phyloP scores from a whole-genome alignment of 2,329 filamentous ascomycete species.

The Claviceps purpurea region DNA sequence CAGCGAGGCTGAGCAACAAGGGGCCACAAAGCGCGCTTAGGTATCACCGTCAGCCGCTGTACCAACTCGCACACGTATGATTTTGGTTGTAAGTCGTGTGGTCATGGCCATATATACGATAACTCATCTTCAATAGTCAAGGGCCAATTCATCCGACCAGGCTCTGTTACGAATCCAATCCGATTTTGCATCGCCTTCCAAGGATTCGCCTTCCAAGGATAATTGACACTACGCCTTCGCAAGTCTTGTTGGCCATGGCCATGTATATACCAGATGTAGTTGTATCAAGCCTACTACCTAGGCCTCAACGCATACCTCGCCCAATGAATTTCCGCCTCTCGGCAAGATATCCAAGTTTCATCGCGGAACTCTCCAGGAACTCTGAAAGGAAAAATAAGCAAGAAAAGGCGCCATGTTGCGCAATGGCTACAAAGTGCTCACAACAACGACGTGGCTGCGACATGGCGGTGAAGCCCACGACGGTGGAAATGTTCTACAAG shows the following conservation, averaged over 20 bases:
- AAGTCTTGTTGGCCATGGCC: background rate
- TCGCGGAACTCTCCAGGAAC: background rate
- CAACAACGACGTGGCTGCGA: background rate
- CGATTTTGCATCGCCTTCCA: background rate
- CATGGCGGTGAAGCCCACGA: background rate
- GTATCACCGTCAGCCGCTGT: too few species aligned
- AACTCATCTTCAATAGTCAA: background rate
- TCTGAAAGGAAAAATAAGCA: background rate
- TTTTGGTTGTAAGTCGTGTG: background rate
- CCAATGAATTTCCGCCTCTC: too few species aligned
- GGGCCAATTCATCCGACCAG: background rate
- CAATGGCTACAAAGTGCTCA: background rate
- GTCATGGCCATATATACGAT: background rate
- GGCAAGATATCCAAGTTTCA: background rate
- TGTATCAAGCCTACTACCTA: too few species aligned
- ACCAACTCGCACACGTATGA: too few species aligned
- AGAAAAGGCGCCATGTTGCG: background rate
- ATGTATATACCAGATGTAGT: background rate
- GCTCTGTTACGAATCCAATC: background rate
- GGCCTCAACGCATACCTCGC: too few species aligned
- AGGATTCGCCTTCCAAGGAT: background rate
- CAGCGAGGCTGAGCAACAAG: too few species aligned
- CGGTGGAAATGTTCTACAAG: background rate
- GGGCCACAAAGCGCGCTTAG: too few species aligned
- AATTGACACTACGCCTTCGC: too few species aligned